These are phyloP conservation scores for Pseudogymnoascus verrucosus DNA, from an alignment of 2,329 filamentous ascomycete species.

Conservation along the genomic window DNA sequence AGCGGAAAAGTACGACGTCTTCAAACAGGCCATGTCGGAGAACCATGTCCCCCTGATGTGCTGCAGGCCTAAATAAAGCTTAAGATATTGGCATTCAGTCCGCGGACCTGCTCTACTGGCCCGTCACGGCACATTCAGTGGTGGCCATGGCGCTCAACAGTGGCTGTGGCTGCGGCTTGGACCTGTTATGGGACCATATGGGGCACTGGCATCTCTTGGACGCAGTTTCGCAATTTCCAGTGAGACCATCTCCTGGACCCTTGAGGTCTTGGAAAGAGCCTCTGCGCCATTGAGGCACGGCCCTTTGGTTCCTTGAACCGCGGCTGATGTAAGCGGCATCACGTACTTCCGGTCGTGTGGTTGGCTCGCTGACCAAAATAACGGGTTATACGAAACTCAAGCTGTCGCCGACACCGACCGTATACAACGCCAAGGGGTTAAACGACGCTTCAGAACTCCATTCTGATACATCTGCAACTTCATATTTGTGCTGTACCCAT, in stretches of 20 bases:
- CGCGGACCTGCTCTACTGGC: neutral
- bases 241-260: constrained; percentile 1
- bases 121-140: neutral
- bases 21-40: constrained; percentile 1
- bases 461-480: constrained; percentile 5
- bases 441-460: constrained; percentile 6
- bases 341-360: neutral
- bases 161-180: neutral
- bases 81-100: neutral
- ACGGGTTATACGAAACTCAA: neutral
- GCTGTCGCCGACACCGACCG: neutral
- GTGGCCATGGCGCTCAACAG: neutral
- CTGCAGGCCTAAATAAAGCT: neutral
- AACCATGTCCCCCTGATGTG: constrained; percentile 1
- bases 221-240: neutral
- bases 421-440: constrained; percentile 4
- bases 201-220: neutral
- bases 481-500: neutral
- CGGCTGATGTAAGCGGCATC: neutral
- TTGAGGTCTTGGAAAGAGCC: neutral
- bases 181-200: neutral
- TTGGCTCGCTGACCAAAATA: neutral
- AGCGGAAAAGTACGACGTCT: neutral
- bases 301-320: neutral
- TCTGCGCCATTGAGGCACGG: neutral